phyloP scores from a whole-genome alignment of 2,329 filamentous ascomycete species.

The Epicoccum nigrum region DNA sequence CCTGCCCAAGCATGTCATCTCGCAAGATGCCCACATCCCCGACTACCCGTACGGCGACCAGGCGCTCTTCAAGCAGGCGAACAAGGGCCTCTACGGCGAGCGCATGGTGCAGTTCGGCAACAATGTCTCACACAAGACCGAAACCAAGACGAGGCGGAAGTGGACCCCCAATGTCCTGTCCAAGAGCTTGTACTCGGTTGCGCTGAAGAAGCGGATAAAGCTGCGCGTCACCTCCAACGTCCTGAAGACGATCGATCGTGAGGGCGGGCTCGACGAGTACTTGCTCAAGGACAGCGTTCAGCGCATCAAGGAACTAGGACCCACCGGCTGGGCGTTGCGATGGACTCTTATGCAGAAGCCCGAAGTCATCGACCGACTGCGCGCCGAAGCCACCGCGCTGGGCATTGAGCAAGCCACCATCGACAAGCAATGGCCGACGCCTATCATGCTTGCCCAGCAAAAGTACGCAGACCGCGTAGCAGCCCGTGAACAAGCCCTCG shows the following conservation, averaged over 20 bases:
- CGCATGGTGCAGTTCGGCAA: conserved; percentile 79
- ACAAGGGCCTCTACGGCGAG: conserved; percentile 73
- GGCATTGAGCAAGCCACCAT: conserved; percentile 63
- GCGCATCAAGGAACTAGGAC: conserved; percentile 83
- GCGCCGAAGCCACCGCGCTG: conserved; percentile 66
- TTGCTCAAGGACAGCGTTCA: conserved; percentile 78
- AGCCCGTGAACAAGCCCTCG: conserved; percentile 16
- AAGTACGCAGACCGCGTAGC: conserved; percentile 21
- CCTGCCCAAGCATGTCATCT: conserved; percentile 44
- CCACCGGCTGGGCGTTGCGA: conserved; percentile 86
- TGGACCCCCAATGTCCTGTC: conserved; percentile 77
- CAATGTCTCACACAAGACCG: conserved; percentile 70
- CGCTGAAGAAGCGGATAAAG: conserved; percentile 67
- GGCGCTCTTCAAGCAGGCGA: conserved; percentile 78
- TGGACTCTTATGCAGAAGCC: conserved; percentile 88
- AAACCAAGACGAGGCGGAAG: conserved; percentile 71
- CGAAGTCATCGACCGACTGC: conserved; percentile 69
- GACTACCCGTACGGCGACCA: conserved; percentile 75
- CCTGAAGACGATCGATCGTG: conserved; percentile 72
- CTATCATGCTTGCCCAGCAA: conserved; percentile 21
- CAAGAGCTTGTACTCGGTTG: conserved; percentile 70
- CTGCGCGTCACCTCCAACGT: conserved; percentile 73
- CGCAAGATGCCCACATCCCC: conserved; percentile 43
- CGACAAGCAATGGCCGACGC: conserved; percentile 40
- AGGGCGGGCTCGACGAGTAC: conserved; percentile 90